Base-by-base conservation (phyloP, 2,329 filamentous ascomycete genomes). In the Aspergillus ochraceus region DNA sequence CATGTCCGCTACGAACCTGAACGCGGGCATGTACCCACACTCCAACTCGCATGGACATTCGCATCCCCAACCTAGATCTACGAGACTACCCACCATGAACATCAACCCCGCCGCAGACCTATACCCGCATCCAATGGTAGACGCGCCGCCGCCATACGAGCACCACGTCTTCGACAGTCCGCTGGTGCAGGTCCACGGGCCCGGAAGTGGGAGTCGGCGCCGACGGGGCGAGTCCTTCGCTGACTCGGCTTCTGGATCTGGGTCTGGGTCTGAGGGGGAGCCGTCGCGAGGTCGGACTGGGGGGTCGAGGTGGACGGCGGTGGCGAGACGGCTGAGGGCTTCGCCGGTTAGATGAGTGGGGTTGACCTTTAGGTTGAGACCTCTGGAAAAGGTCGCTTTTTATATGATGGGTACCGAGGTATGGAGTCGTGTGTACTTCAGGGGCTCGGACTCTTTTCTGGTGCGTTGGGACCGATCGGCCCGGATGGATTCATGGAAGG, bases 101-200 rank as follows among this genome's bases (percentile, higher is more conserved):
- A 49, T 59, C 26, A 22, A 52, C 11, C 60, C 56, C 8, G 42
- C 57, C 11, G 57, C 32, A 1, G 56, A 57, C n/a, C 59, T 57
- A 42, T 54, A 61, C 29, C 46, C 51, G n/a, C 29, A 22, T 51
- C 45, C 29, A 19, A 50, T 14, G 8, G 19, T 47, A 6, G 57
- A 54, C 20, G 61, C 64, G 5, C 68, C 71, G 9, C 73, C 72
- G 11, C 62, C 68, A 10, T 74, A 74, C 56, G 70, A 70, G 17
- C 64, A 65, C 22, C 71, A 70, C 55, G 57, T 67, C 19, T 64
- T 64, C 32, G 60, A 69, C 36, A 60, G 52, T 29, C 65, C 62
- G 9, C 45, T 68, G 6, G 49, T 29, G 22, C 32, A 32, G 42
- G 52, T 42, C 1, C 36, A 42, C 14, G 4, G 14, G 14, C 36